Evolutionary conservation across 768 basidiomycete species (phyloP), one percentile per base, ranked within the genome.

Genomic region (Leccinum boreale): DNA sequence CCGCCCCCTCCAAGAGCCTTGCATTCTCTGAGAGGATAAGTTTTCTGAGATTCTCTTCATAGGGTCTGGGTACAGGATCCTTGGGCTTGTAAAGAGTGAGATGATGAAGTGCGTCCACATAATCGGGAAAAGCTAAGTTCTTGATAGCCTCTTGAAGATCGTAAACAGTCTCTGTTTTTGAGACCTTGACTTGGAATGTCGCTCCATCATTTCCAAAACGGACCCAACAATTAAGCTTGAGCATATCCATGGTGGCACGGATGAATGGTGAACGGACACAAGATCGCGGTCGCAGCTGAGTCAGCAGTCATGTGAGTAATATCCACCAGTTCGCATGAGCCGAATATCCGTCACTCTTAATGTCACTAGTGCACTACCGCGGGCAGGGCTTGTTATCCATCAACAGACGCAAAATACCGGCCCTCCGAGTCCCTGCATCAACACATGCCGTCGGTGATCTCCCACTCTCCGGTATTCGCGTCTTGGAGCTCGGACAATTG

Each of bases 401-500:
- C 5, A 35, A 35, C 35, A 35, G 15, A 36, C 36, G 36, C 36
- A 17, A 14, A 36, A 1, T 14, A 12, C 33, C 33, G 11, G 29
- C 11, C 33, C 33, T 33, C 33, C 33, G 12, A 45, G 35, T 26
- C 23, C 1, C 5, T 46, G 23, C 56, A 12, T 65, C 61, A 62
- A 62, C 64, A 53, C 33, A 42, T 5, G 60, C 44, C 15, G 47
- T 23, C 36, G 55, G 35, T 47, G 26, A 80, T 14, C 79, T 82
- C n/a, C 86, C 86, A 0, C 75, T 88, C 11, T 74, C 82, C 6
- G 85, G 86, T 7, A 71, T 88, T 35, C 83, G 85, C 9, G 82
- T 89, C 7, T 73, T 88, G 7, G 87, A 89, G 63, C 73, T 89
- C 42, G 87, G 87, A 0, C 86, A 89, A 59, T 74, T 88, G 19